These are phyloP conservation scores for Carex parvula DNA, from an alignment of 176 grass and related monocot genomes.

Conservation along the genomic window DNA sequence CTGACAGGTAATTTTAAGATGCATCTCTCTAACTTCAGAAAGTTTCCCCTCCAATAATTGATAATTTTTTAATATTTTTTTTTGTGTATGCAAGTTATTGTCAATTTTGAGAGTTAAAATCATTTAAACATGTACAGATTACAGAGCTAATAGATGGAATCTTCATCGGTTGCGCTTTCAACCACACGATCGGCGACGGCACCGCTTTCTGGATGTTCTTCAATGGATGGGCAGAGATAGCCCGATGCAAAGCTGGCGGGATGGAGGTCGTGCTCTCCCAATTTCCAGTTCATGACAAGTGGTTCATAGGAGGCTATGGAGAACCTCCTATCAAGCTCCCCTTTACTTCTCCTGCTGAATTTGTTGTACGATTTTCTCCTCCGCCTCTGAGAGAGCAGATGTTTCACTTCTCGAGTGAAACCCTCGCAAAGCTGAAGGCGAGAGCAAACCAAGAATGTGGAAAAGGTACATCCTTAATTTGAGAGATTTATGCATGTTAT, in stretches of 20 bases:
- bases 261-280: slow-evolving; percentile 5
- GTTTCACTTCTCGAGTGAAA: slow-evolving; percentile 34
- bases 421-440: slow-evolving; percentile 21
- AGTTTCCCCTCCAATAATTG: too few species aligned
- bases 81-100: neutral
- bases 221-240: slow-evolving; percentile 50
- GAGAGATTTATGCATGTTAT: neutral
- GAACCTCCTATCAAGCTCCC: slow-evolving; percentile 15
- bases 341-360: neutral
- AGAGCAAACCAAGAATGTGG: slow-evolving; percentile 37
- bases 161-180: slow-evolving; percentile 27
- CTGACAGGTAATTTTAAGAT: too few species aligned
- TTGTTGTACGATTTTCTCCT: neutral
- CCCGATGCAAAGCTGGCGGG: slow-evolving; percentile 25
- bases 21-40: too few species aligned
- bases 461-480: neutral
- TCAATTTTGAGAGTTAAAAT: neutral
- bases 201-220: slow-evolving; percentile 36
- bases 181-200: slow-evolving; percentile 36
- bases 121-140: neutral
- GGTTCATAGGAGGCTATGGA: slow-evolving; percentile 38
- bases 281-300: neutral
- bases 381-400: slow-evolving; percentile 11
- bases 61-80: neutral
- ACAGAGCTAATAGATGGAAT: slow-evolving; percentile 29